These are phyloP conservation scores for Colletotrichum melonis DNA, from an alignment of 2,329 filamentous ascomycete genomes.

Conservation along the genomic window DNA sequence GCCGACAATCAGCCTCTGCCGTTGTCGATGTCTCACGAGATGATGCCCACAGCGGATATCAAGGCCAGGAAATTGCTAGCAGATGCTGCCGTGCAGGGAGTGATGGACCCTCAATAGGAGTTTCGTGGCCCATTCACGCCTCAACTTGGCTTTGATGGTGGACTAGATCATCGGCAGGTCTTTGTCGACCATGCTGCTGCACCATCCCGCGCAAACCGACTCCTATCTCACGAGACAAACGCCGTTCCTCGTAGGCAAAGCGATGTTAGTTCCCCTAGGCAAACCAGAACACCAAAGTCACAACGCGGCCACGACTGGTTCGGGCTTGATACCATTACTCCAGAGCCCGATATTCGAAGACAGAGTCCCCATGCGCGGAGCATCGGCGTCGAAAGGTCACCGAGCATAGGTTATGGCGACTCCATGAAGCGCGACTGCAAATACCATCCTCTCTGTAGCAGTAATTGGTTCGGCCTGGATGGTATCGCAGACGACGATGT, in stretches of 20 bases:
- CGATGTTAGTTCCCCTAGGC: neutral
- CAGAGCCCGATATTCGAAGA: neutral
- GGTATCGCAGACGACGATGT: conserved; percentile 6
- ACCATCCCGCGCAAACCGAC: neutral
- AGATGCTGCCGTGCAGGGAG: conserved; percentile 41
- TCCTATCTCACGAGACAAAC: neutral
- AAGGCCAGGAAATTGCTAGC: conserved; percentile 51
- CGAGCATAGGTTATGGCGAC: neutral
- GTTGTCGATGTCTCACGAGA: conserved; percentile 44
- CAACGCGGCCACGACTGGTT: conserved; percentile 32
- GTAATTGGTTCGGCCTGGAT: conserved; percentile 33
- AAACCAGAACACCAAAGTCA: neutral
- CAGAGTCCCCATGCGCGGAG: neutral
- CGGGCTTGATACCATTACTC: conserved; percentile 16
- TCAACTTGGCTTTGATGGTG: conserved; percentile 57
- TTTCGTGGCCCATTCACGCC: conserved; percentile 58
- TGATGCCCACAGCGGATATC: conserved; percentile 55
- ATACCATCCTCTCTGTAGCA: neutral
- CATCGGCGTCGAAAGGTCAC: neutral
- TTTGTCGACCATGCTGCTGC: neutral
- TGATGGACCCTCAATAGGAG: conserved; percentile 43
- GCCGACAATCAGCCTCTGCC: conserved; percentile 47
- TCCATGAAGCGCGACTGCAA: neutral
- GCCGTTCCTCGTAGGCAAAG: neutral
- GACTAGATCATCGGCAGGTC: conserved; percentile 54